Evolutionary conservation across 148 eudicot species (phyloP), one percentile per base, ranked within the genome.

Genomic region (Persicaria maculosa): DNA sequence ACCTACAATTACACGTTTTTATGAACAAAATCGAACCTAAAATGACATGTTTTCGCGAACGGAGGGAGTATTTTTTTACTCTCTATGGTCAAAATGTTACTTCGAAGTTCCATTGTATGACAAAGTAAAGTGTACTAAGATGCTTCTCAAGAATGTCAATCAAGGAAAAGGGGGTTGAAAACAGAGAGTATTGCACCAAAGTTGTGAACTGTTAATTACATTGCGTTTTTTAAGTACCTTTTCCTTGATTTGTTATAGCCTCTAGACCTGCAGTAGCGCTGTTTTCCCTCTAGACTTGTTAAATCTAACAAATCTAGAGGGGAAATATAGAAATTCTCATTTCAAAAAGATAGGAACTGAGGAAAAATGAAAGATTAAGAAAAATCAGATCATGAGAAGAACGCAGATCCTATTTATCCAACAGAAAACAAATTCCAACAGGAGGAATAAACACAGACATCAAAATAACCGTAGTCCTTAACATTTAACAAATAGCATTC

Each of bases 101-200:
- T 2, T 61, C 11, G 67, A 61, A 43, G 43, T 25, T 61, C 67
- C 44, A 22, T 7, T 9, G 44, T 31, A 61, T 22, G 43, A 10
- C 44, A 9, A 61, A 31, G 14, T 61, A 22, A 22, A 61, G 22
- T 9, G 40, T 16, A 25, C 10, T 59, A 3, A 61, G 43, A 22
- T 61, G 43, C 68, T 62, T 65, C 70, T 65, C 70, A 40, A 36
- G 19, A 65, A 65, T 12, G 43, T 65, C 45, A 36, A 20, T 14
- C 9, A 65, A 43, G 46, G 46, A 12, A 65, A 5, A 65, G 70
- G 43, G 44, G 12, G 1, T 62, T 31, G 11, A 10, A 19, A 59
- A 22, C 16, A 22, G 12, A 22, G 59, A 31, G 40, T 2, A 31
- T 31, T 31, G 40, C 40, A 31, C 40, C 40, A 31, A 31, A 31